Base-by-base conservation (phyloP, 2,329 filamentous ascomycete genomes). In the Sclerotinia trifoliorum region DNA sequence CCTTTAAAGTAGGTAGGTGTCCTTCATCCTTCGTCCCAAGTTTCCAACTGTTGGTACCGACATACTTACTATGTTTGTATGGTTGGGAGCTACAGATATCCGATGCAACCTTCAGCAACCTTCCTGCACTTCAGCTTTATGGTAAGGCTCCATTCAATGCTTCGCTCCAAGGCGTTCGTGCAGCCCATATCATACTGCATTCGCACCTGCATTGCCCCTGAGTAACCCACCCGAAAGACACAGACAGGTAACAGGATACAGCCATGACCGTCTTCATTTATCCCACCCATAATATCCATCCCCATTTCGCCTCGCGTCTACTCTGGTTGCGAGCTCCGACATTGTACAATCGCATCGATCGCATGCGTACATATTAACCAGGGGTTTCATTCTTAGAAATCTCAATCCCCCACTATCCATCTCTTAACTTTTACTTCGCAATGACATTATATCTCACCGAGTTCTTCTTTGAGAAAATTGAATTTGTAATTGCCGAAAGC, bases 41-140 rank as follows among this genome's bases (percentile, higher is more conserved):
- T 51, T 65, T 56, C 65, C 48, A 55, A 67, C 65, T 39, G 65
- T 55, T 67, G 65, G 65, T 24, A 62, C n/a, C 46, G 26, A 26
- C n/a, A 29, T 42, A 26, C 60, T 15, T 42, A 26, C 46, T 19
- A 32, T n/a, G 29, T 51, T 42, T 48, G 39, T 62, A 62, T 52
- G 46, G 35, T 48, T 63, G 58, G 26, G 32, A 29, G 35, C 32
- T 44, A 49, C 65, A 60, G 55, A 61, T 13, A 66, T 48, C 32
- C 52, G 44, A 46, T 66, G 65, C 55, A 29, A 46, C 56, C 65
- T 54, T 10, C 32, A 63, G 60, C 60, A 32, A 63, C 60, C 60
- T 39, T 46, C 32, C 60, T 42, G 46, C 60, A 63, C 60, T 39
- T 63, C 60, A 63, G 29, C 60, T 26, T 42, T 26, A 21, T 63